phyloP scores from a whole-genome alignment of 306 rosid species.

The Cucumis melo region DNA sequence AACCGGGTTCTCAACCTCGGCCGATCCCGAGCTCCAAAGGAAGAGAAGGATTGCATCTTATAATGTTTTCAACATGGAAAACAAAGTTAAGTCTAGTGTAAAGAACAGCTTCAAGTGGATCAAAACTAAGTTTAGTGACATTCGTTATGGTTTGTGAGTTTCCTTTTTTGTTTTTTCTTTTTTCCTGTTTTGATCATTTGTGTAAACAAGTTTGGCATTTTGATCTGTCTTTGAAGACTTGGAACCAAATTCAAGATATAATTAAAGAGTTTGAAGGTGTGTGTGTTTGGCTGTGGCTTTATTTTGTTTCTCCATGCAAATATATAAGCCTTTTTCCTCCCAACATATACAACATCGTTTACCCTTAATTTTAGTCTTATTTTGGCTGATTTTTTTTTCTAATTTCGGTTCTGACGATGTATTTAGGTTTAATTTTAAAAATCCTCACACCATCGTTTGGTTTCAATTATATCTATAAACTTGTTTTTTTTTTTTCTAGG shows the following conservation, averaged over 20 bases:
- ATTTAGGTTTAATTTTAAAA: no score
- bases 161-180: neutral
- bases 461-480: no score
- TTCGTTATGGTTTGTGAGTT: conserved; percentile 46
- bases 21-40: conserved; percentile 57
- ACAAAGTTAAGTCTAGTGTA: conserved; percentile 54
- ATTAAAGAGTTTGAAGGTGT: neutral
- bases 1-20: conserved; percentile 36
- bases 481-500: no score
- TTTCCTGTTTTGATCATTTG: neutral
- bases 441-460: no score
- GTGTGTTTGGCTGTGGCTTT: neutral
- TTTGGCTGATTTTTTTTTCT: neutral
- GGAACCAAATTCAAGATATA: neutral
- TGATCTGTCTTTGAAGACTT: neutral
- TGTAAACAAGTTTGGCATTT: neutral
- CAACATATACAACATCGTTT: neutral
- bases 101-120: conserved; percentile 85
- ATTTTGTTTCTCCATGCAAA: neutral
- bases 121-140: conserved; percentile 62
- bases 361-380: neutral
- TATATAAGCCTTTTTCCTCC: neutral
- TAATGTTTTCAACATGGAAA: conserved; percentile 50
- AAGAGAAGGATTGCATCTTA: conserved; percentile 70
- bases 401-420: no score